Conservation (phyloP, 2,329 filamentous ascomycete species). For the Fusarium succisae region DNA sequence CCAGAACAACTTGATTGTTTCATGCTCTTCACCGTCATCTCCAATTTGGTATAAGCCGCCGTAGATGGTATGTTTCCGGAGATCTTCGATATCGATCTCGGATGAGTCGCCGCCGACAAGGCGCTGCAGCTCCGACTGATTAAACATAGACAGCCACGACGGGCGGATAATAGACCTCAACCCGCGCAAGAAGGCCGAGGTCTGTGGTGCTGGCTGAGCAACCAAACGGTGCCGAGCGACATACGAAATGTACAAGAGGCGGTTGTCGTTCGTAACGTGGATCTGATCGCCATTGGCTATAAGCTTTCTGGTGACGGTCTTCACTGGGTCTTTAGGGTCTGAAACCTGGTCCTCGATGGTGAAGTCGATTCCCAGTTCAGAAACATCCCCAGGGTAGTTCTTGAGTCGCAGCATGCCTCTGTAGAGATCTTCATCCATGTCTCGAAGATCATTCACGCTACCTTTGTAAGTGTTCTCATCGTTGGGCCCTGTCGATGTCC, state of each 20-base stretch:
- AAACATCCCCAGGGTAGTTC: constrained; percentile 82
- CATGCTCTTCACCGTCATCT: constrained; percentile 87
- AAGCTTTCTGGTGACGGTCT: constrained; percentile 78
- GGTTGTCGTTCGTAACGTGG: constrained; percentile 89
- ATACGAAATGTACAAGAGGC: constrained; percentile 92
- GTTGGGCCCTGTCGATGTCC: constrained; percentile 76
- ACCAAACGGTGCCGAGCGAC: constrained; percentile 89
- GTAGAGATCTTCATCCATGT: constrained; percentile 91
- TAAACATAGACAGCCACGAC: constrained; percentile 97
- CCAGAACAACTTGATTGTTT: constrained; percentile 90
- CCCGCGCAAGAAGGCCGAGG: constrained; percentile 85
- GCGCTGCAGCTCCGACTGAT: constrained; percentile 92
- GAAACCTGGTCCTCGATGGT: constrained; percentile 80
- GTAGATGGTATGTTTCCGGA: constrained; percentile 85
- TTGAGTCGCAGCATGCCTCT: constrained; percentile 85
- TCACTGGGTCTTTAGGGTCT: constrained; percentile 56
- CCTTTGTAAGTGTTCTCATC: constrained; percentile 81
- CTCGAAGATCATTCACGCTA: constrained; percentile 93
- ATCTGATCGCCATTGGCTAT: constrained; percentile 79
- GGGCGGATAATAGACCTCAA: constrained; percentile 89
- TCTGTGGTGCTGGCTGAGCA: constrained; percentile 82
- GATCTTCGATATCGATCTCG: constrained; percentile 86
- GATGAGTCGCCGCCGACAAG: constrained; percentile 89
- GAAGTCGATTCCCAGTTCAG: constrained; percentile 80
- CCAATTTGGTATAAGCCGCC: constrained; percentile 89